Conservation (phyloP, 179 eudicot genomes). For the Corrigiola litoralis region DNA sequence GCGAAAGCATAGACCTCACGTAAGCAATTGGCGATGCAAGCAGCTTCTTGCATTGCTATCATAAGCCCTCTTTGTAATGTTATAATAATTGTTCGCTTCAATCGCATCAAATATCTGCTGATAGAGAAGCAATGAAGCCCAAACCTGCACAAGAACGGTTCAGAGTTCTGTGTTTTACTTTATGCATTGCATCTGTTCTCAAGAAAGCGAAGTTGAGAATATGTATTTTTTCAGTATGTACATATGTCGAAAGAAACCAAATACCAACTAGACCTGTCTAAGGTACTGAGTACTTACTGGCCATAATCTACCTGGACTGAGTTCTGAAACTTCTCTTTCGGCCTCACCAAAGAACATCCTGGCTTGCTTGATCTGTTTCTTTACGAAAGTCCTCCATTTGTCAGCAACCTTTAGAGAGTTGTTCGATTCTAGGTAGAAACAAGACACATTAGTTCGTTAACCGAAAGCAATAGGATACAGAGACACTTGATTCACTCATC, state of each 20-base stretch:
- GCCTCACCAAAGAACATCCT: constrained; percentile 82
- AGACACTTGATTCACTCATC: no score
- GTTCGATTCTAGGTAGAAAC: background rate
- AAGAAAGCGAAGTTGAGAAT: background rate
- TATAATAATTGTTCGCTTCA: constrained; percentile 82
- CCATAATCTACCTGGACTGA: constrained; percentile 86
- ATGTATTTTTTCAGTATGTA: background rate
- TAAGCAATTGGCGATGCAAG: constrained; percentile 76
- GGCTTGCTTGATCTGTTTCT: constrained; percentile 82
- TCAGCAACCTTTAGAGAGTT: constrained; percentile 56
- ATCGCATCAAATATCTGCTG: constrained; percentile 79
- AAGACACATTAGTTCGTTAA: no score
- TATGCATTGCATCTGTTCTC: background rate
- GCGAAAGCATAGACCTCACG: constrained; percentile 56
- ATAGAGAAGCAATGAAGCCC: constrained; percentile 74
- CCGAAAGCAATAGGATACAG: no score
- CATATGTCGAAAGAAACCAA: background rate
- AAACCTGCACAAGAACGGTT: constrained; percentile 50
- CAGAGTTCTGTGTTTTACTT: background rate
- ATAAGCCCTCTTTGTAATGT: constrained; percentile 78
- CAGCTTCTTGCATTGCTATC: constrained; percentile 74
- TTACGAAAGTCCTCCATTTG: constrained; percentile 91
- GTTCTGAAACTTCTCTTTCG: constrained; percentile 72
- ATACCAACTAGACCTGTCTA: background rate
- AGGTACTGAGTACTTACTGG: constrained; percentile 48